Evolutionary conservation across 129 eudicot genomes (phyloP).

Genomic region (Flaveria trinervia): DNA sequence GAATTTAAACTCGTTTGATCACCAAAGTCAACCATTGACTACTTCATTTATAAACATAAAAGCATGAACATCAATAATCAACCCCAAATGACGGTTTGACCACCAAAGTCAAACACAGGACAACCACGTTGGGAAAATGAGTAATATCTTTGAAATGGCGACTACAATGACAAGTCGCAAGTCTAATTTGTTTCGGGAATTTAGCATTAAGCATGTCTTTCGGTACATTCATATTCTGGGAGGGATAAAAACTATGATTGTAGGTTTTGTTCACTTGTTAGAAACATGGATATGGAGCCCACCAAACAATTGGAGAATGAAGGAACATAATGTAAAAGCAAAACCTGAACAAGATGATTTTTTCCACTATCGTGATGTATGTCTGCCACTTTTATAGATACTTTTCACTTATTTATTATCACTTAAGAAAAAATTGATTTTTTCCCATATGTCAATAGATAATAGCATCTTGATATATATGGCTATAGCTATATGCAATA

Average conservation of each 20-base stretch:
- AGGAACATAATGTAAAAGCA: too few relatives aligned
- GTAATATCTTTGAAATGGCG: background rate
- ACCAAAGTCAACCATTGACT: background rate
- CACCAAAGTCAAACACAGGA: background rate
- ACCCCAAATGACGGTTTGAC: background rate
- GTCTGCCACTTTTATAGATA: background rate
- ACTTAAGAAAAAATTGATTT: background rate
- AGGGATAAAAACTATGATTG: background rate
- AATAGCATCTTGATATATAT: background rate
- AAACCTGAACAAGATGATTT: background rate
- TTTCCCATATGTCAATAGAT: background rate
- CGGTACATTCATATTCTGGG: background rate
- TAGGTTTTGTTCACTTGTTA: background rate
- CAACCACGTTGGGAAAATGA: background rate
- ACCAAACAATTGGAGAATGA: background rate
- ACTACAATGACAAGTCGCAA: background rate
- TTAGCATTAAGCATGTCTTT: background rate
- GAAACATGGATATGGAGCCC: background rate
- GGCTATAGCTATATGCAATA: background rate
- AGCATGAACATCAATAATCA: background rate
- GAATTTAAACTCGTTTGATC: background rate
- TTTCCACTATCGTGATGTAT: background rate
- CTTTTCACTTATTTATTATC: background rate
- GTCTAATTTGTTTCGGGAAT: background rate
- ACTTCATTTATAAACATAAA: background rate